Evolutionary conservation across 371 early-diverging fungal species (phyloP), one percentile per base, ranked within the genome.

Genomic region (Vairimorpha necatrix): DNA sequence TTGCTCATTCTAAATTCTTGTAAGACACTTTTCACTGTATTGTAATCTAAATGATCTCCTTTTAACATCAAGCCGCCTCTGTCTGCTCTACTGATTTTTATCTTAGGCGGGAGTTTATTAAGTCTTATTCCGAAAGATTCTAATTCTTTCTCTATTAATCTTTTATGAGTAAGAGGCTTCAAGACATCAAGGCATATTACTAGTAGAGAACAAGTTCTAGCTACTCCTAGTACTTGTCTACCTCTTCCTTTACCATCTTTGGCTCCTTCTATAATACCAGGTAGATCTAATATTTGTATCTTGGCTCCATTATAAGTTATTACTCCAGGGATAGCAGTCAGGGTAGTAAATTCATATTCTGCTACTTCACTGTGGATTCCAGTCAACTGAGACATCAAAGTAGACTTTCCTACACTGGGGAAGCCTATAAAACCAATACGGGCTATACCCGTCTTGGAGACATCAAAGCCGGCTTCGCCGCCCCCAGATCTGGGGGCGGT

Each of bases 251-350:
- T 94, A 72, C 98, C 98, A 82, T 95, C 94, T 76, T 95, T 90
- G 67, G 99, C 99, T 70, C 98, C 99, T 84, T 96, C 96, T 77
- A 99, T 94, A 87, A 99, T 95, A 70, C 96, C 95, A 4, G 96
- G 96, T 39, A 90, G 73, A 86, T 90, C 90, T 0, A 90, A 83
- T 38, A 90, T 87, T 87, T 99, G 98, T 72, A 99, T 94, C 65
- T 90, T 90, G 11, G 98, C 96, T 46, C 97, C 98, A 67, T 95
- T 91, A 86, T 97, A 92, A 66, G 91, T 89, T 77, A 98, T 91
- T 83, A 94, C 93, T 60, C 99, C 98, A 58, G 83, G 80, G 24
- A 83, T 77, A 14, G 83, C 79, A 3, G 95, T 95, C 81, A 98
- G 87, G 0, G 98, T 99, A 4, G 99, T 99, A 86, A 99, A 98